These are phyloP conservation scores for Anthoceros angustus DNA, from an alignment of 225 moss, liverwort and hornwort species.

Conservation along the genomic window DNA sequence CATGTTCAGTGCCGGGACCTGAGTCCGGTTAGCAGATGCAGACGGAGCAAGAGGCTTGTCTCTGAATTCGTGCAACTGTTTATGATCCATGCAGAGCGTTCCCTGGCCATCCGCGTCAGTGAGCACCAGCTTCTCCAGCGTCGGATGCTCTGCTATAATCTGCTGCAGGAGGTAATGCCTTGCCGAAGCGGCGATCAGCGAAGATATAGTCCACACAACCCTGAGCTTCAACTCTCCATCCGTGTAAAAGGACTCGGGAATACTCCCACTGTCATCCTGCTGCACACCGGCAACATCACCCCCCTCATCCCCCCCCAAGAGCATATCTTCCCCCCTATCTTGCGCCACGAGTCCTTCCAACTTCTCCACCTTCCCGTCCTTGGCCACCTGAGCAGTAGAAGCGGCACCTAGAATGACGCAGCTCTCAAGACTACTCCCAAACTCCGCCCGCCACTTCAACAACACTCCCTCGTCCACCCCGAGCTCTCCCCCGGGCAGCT, in stretches of 20 bases:
- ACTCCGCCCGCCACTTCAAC: conserved; percentile 78
- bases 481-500: conserved; percentile 66
- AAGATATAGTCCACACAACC: conserved; percentile 83
- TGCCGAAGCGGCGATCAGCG: conserved; percentile 68
- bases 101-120: conserved; percentile 83
- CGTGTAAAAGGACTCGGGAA: conserved; percentile 65
- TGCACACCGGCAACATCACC: conserved; percentile 19
- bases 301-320: conserved; percentile 17
- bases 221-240: conserved; percentile 72
- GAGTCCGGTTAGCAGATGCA: conserved; percentile 55
- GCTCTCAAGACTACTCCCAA: conserved; percentile 69
- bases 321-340: conserved; percentile 23
- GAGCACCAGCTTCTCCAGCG: conserved; percentile 58
- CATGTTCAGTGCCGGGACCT: conserved; percentile 77
- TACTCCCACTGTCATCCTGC: conserved; percentile 60
- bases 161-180: conserved; percentile 77
- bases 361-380: conserved; percentile 32
- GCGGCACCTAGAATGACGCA: conserved; percentile 76
- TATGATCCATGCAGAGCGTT: conserved; percentile 66
- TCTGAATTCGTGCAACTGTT: conserved; percentile 63
- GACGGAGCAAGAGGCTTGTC: conserved; percentile 64
- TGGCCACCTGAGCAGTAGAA: conserved; percentile 48
- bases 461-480: conserved; percentile 69
- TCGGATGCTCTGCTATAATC: conserved; percentile 71
- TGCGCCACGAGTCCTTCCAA: conserved; percentile 20